Base-by-base conservation (phyloP, 2,329 filamentous ascomycete species). In the Aspergillus tubingensis region DNA sequence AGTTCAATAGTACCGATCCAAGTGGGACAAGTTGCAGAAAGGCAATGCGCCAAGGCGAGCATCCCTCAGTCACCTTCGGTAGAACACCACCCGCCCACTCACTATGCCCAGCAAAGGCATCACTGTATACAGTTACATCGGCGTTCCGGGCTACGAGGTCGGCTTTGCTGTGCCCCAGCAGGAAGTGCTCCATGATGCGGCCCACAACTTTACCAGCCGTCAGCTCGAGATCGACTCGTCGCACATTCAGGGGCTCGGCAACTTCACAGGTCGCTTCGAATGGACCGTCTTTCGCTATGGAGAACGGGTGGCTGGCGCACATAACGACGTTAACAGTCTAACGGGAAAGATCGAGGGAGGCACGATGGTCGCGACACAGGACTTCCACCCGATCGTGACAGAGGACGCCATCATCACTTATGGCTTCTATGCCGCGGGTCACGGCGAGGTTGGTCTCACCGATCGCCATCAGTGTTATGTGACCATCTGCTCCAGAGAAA, bases 401-500 rank as follows among this genome's bases (percentile, higher is more conserved):
- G 53, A 55, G 39, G 53, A 55, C 30, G 41, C 53, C 39, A 55
- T 55, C 25, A 55, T 55, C 53, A 55, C 53, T 11, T 55, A 55
- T 25, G 53, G 53, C 53, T 55, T 55, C 53, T 55, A 55, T 41
- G 43, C 41, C 6, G 53, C 53, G 10, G 53, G 53, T 6, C 39
- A 44, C 53, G 53, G 53, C 8, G 41, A 47, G 25, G 53, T 55
- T 8, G 53, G 53, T 27, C 53, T 55, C n/a, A 43, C 53, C 11
- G 44, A 55, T 25, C 53, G 53, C n/a, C 25, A 55, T 19, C 53
- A 55, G 27, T 55, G 39, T 17, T 55, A 55, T 19, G 53, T 55
- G n/a, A 55, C 53, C 17, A 47, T 55, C 39, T 55, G 53, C 19
- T 44, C 53, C 7, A 19, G 39, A 17, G 25, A 5, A 6, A 55